Percentiles rank a stretch among this genome's conserved stretches.
Evolutionary conservation across 164 flowering plant species (phyloP).

Genomic region (Paratinospora sagittata): DNA sequence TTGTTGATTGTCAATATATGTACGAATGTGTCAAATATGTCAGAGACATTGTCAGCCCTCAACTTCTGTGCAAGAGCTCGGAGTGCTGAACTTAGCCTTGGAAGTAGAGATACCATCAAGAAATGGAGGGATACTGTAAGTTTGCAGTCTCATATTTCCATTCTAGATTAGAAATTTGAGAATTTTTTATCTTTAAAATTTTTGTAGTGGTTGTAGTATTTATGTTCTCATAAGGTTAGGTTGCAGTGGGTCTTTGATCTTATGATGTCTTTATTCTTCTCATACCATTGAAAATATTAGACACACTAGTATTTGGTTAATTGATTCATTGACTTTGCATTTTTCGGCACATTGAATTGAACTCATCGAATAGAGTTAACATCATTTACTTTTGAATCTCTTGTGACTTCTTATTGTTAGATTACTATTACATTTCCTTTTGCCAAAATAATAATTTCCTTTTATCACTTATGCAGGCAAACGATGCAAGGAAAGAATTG

Average conservation of each 20-base stretch:
- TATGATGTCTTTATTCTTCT: neutral
- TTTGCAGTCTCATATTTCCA: constrained; percentile 4
- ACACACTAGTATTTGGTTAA: neutral
- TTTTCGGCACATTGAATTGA: neutral
- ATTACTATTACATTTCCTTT: too few relatives aligned
- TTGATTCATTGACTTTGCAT: neutral
- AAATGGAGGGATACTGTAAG: constrained; percentile 97
- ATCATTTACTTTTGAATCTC: neutral
- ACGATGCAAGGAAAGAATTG: constrained; percentile 81
- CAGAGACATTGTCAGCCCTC: constrained; percentile 81
- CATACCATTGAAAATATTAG: neutral
- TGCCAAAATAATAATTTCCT: neutral
- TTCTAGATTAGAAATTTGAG: neutral
- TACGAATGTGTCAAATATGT: constrained; percentile 57
- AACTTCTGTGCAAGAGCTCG: constrained; percentile 86
- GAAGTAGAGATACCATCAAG: constrained; percentile 88
- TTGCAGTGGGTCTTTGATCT: neutral
- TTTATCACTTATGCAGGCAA: constrained; percentile 54
- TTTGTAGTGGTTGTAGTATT: too few relatives aligned
- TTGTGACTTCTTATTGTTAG: too few relatives aligned
- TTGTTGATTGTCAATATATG: constrained; percentile 78
- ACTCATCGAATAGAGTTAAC: too few relatives aligned
- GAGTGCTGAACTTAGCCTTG: constrained; percentile 77
- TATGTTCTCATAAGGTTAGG: neutral
- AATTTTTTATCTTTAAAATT: neutral